Evolutionary conservation across 2,329 filamentous ascomycete species (phyloP), one percentile per base, ranked within the genome.

Genomic region (Sclerotinia minor): DNA sequence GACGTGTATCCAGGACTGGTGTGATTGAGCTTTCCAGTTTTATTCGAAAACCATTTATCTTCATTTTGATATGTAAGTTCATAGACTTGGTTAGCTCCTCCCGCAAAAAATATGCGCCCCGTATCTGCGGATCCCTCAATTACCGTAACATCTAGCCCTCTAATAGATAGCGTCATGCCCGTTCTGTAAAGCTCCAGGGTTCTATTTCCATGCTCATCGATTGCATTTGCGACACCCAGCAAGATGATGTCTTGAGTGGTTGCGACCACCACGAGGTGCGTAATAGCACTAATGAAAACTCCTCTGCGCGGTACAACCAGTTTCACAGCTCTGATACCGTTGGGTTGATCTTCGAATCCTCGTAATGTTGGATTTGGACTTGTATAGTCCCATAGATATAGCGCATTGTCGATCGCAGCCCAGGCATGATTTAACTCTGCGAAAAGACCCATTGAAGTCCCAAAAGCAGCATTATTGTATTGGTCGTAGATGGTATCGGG

Each of bases 321-420:
- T 73, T 92, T 93, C 54, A 99, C 91, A n/a, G 92, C 88, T 53
- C 92, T 93, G 74, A 99, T 98, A 72, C 88, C 92, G 77, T 96
- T 89, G 8, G 88, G 84, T 78, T 94, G 91, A 73, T 97, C 93
- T 77, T 98, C 94, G 75, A 92, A 97, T 24, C 94, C 94, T 72
- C 97, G 90, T 53, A 97, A 83, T 77, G 97, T 92, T 6, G 94
- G 92, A 73, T 94, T 92, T n/a, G 92, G 88, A 77, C 92, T 87
- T 8, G 93, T 97, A 78, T 97, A 99, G 79, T 99, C 94, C 96
- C 96, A 99, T 21, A 99, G 84, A 77, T 97, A 99, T 55, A 99
- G 83, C 70, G 92, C 92, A 80, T 96, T 97, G 81, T 99, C 95
- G 77, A 99, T 95, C 32, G 92, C 88, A 67, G 97, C 91, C 91